Evolutionary conservation across 2,329 filamentous ascomycete genomes (phyloP), one percentile per base, ranked within the genome.

Genomic region (Fusarium continuum): DNA sequence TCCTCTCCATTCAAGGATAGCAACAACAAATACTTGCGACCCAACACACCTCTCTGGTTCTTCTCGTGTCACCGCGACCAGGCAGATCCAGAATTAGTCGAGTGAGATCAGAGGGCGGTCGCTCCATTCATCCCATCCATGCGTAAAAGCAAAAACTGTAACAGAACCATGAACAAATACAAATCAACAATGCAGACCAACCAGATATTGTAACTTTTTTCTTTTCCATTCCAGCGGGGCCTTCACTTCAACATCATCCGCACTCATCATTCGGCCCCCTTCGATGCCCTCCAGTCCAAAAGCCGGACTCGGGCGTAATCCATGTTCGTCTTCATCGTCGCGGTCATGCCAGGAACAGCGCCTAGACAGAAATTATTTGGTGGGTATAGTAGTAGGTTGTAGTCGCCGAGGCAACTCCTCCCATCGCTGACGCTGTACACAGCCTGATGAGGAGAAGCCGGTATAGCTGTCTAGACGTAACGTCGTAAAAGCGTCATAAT

Each of bases 401-500:
- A 73, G 69, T 75, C 69, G 73, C 75, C 71, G 71, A 73, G 69
- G 72, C 73, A 71, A 71, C 71, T 68, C 68, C 66, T 62, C 61
- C 67, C 69, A 68, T 69, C 55, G 72, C 71, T 67, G 70, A 64
- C 65, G 64, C 58, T 64, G 66, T 67, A 67, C 64, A 72, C 71
- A 71, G 70, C 64, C 67, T 70, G 62, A 64, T 63, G 64, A 70
- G 65, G 63, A 72, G 61, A 69, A 70, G 75, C 71, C 68, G 71
- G 71, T 73, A 71, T 74, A 74, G 75, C 75, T 78, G 76, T 79
- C 77, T 79, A 79, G 77, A 79, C 77, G 74, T 79, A 74, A 78
- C 73, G 75, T 79, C 77, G 75, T 79, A 74, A 79, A 78, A 78
- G 75, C 76, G 75, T 78, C 76, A 75, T 78, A 75, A 77, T 79